Evolutionary conservation across 2,329 filamentous ascomycete species (phyloP).

Genomic region (Niveomyces coronatus): DNA sequence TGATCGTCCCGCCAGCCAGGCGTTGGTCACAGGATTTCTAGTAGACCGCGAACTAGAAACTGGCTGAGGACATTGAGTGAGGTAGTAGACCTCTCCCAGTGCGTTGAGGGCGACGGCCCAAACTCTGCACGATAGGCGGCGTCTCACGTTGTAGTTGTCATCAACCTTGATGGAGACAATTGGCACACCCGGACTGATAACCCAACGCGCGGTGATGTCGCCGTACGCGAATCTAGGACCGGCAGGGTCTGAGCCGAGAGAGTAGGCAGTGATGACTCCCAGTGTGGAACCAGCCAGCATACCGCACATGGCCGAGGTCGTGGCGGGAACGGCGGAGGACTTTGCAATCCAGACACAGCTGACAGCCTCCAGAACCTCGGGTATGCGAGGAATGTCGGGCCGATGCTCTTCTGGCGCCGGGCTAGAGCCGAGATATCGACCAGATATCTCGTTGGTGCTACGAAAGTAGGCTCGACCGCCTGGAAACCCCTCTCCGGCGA

Average conservation of each 20-base stretch:
- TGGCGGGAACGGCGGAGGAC: conserved; percentile 56
- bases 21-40: conserved; percentile 51
- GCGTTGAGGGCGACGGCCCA: conserved; percentile 96
- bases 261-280: conserved; percentile 74
- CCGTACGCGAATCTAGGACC: conserved; percentile 58
- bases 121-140: conserved; percentile 59
- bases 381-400: conserved; percentile 67
- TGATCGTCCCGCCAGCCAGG: conserved; percentile 72
- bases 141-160: conserved; percentile 64
- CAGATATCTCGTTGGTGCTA: conserved; percentile 60
- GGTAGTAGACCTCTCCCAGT: conserved; percentile 80
- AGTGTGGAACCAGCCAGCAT: conserved; percentile 76
- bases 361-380: conserved; percentile 58
- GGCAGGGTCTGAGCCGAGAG: conserved; percentile 50
- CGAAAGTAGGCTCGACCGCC: conserved; percentile 75
- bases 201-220: conserved; percentile 80
- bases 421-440: conserved; percentile 60
- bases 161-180: conserved; percentile 79
- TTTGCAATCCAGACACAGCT: conserved; percentile 88
- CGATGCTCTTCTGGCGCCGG: conserved; percentile 50
- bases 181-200: conserved; percentile 83
- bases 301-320: conserved; percentile 69
- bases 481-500: conserved; percentile 79
- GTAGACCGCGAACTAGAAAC: conserved; percentile 36
- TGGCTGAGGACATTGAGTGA: conserved; percentile 58